These are phyloP conservation scores for Circinella umbellata DNA, from an alignment of 371 early-diverging fungal genomes.

Conservation along the genomic window DNA sequence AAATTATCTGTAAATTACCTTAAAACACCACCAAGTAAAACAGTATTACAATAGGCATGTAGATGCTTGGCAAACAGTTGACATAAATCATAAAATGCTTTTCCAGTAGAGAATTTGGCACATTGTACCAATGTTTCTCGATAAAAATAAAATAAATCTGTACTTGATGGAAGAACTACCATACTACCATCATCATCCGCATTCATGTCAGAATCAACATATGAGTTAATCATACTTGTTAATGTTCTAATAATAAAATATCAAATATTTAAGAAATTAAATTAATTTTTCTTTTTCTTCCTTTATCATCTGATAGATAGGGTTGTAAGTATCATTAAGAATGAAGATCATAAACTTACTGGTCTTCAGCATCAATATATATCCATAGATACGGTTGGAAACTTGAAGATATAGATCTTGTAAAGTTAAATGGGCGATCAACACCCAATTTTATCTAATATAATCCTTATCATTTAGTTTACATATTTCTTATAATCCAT, in stretches of 20 bases:
- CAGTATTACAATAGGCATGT: slow-evolving; percentile 69
- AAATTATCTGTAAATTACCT: slow-evolving; percentile 36
- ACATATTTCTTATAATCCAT: background rate
- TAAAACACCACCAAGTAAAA: slow-evolving; percentile 72
- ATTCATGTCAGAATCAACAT: slow-evolving; percentile 36
- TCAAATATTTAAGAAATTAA: background rate
- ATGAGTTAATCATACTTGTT: slow-evolving; percentile 63
- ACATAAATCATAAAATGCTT: slow-evolving; percentile 80
- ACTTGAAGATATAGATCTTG: slow-evolving; percentile 76
- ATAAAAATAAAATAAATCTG: slow-evolving; percentile 89
- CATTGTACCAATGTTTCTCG: slow-evolving; percentile 85
- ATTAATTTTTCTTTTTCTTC: background rate
- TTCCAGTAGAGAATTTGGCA: slow-evolving; percentile 82
- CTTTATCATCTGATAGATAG: no score
- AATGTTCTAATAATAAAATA: slow-evolving; percentile 45
- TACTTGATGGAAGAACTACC: slow-evolving; percentile 83
- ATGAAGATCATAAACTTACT: slow-evolving; percentile 41
- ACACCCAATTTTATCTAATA: slow-evolving; percentile 3
- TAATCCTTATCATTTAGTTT: no score
- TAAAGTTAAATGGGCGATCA: slow-evolving; percentile 52
- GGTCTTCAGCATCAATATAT: slow-evolving; percentile 86
- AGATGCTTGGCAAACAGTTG: slow-evolving; percentile 82
- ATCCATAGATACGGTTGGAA: slow-evolving; percentile 86
- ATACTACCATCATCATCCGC: slow-evolving; percentile 65
- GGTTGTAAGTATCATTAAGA: no score